These are phyloP conservation scores for Heliamphora exappendiculata DNA, from an alignment of 148 eudicot species.

Conservation along the genomic window DNA sequence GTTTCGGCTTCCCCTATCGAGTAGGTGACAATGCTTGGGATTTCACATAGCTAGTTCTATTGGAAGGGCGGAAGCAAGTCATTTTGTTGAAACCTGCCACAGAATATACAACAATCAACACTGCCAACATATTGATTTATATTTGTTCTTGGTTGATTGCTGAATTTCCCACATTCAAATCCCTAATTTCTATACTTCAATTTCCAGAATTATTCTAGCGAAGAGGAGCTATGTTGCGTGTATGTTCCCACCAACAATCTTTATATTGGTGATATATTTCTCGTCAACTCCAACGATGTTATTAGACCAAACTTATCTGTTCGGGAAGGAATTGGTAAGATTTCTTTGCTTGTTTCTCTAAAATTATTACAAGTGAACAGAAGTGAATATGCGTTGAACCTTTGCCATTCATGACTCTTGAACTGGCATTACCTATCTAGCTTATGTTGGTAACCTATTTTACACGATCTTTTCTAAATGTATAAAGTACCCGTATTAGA, in stretches of 20 bases:
- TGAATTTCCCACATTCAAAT: not conserved
- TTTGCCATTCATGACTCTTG: not conserved
- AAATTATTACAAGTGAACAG: not conserved
- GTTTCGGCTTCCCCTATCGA: too few relatives aligned
- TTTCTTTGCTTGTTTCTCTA: not conserved
- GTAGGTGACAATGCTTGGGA: too few relatives aligned
- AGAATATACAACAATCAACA: not conserved
- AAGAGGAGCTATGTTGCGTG: conserved; percentile 28
- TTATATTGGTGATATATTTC: conserved; percentile 29
- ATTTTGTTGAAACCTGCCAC: not conserved
- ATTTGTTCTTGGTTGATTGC: not conserved
- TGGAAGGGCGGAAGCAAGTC: too few relatives aligned
- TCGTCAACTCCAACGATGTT: conserved; percentile 24
- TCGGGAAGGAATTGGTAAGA: conserved; percentile 33
- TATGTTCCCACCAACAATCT: conserved; percentile 33
- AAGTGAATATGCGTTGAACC: not conserved
- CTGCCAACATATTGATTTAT: not conserved
- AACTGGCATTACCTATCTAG: not conserved
- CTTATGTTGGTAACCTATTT: too few relatives aligned
- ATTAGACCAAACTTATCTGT: conserved; percentile 29
- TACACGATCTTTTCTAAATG: too few relatives aligned
- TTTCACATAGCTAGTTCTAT: too few relatives aligned
- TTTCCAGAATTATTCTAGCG: conserved; percentile 20
- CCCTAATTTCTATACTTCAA: not conserved
- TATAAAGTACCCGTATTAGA: too few relatives aligned